Evolutionary conservation across 2,329 filamentous ascomycete species (phyloP), one percentile per base, ranked within the genome.

Genomic region (Dactylellina cionopaga): DNA sequence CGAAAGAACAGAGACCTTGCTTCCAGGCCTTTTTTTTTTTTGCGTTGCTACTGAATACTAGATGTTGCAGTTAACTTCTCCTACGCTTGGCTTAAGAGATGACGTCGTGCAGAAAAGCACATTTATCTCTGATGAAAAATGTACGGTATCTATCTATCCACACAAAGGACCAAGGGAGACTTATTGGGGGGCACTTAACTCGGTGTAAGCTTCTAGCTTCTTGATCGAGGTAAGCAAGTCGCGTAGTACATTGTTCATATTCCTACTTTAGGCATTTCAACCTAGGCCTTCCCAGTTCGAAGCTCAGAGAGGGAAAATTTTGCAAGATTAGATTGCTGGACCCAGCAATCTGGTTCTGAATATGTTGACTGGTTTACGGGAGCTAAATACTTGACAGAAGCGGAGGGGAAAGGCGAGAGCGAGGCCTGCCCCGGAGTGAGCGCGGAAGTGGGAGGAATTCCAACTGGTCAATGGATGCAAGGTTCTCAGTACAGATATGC

Each of bases 391-490:
- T 24, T 64, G 35, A 46, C 25, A 54, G 47, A 44, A 54, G 60
- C 44, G 58, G 58, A 63, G 55, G 39, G 29, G 43, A 64, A 63
- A 47, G 51, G 60, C 47, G 47, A 44, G 25, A 55, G 35, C 46
- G 46, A 39, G 49, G 59, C 47, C 59, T 59, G 43, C 35, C 5
- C 49, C 47, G 44, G 59, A 64, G 58, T 64, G 64, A 52, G 58
- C 35, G 58, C 66, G 66, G 66, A 71, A 64, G 59, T 51, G 66
- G 66, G 66, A 64, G 47, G 66, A 46, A 22, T 52, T 64, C 66
- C 66, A 64, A 64, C 52, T 71, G 66, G 66, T 47, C 37, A 64
- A 35, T 54, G 15, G 15, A 64, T 64, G 59, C 66, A 71, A 54
- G 66, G 66, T 71, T 71, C 31, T 59, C 6, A 29, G 49, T 24